A percentile compares a stretch with the other conserved stretches of the same genome.
phyloP scores from a whole-genome alignment of 2,329 filamentous ascomycete genomes.

The Coniochaeta pulveracea region DNA sequence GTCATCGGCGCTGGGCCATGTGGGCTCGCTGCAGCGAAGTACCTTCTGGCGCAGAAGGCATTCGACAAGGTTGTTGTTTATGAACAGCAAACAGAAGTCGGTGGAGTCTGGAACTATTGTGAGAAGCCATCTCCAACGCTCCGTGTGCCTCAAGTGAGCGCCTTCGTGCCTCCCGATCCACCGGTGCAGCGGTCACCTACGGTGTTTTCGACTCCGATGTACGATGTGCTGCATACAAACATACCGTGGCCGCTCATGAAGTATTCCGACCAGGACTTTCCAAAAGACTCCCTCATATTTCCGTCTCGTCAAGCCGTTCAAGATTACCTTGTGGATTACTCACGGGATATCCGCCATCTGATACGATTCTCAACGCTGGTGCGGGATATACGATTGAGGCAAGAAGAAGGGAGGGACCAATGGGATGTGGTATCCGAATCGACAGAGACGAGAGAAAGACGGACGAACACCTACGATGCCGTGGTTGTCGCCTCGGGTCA shows the following conservation, averaged over 20 bases:
- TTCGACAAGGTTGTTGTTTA: constrained; percentile 67
- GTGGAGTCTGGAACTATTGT: constrained; percentile 81
- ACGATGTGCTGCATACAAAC: constrained; percentile 75
- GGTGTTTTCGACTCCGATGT: constrained; percentile 72
- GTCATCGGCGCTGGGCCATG: constrained; percentile 76
- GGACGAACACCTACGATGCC: constrained; percentile 53
- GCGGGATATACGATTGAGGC: constrained; percentile 36
- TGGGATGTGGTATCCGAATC: constrained; percentile 53
- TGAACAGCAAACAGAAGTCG: constrained; percentile 67
- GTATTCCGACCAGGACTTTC: constrained; percentile 61
- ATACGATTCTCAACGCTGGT: constrained; percentile 65
- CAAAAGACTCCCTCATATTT: constrained; percentile 55
- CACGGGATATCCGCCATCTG: constrained; percentile 52
- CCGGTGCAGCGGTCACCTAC: constrained; percentile 44
- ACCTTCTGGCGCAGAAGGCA: constrained; percentile 55
- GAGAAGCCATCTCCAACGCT: constrained; percentile 31
- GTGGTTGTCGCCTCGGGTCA: constrained; percentile 68
- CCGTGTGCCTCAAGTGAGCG: constrained; percentile 58
- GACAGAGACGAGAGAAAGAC: constrained; percentile 28
- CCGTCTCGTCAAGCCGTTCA: constrained; percentile 62
- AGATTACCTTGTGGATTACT: constrained; percentile 63
- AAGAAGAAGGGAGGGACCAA: constrained; percentile 24
- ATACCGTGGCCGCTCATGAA: constrained; percentile 74
- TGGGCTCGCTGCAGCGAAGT: constrained; percentile 71
- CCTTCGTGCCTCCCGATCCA: constrained; percentile 49